Conservation (phyloP, 257 asterid genomes). For the Buddleja alternifolia region DNA sequence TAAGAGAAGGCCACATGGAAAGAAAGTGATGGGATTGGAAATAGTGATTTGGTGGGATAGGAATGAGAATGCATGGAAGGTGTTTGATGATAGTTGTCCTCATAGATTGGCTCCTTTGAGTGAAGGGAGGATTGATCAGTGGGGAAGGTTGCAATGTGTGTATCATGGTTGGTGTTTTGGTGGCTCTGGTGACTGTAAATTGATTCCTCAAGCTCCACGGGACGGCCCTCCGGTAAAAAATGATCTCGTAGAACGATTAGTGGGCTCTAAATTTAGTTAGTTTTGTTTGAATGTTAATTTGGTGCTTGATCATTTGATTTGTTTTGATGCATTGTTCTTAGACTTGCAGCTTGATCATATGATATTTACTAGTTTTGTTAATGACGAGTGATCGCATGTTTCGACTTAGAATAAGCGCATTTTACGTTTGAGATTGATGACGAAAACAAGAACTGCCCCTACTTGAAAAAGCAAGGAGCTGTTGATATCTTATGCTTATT, state of each 20-base stretch:
- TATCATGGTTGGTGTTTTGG: slow-evolving; percentile 94
- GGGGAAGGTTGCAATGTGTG: slow-evolving; percentile 93
- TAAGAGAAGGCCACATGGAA: slow-evolving; percentile 82
- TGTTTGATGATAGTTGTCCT: slow-evolving; percentile 84
- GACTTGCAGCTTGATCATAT: not conserved
- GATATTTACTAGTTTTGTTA: not conserved
- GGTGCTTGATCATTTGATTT: not conserved
- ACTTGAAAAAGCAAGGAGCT: too few relatives aligned
- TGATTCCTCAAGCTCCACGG: slow-evolving; percentile 86
- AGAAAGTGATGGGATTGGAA: slow-evolving; percentile 74
- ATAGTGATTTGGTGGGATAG: slow-evolving; percentile 85
- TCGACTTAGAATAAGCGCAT: not conserved
- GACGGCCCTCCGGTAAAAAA: slow-evolving; percentile 77
- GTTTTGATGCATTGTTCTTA: not conserved
- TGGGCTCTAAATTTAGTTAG: not conserved
- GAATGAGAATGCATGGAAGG: slow-evolving; percentile 79
- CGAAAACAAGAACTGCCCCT: not conserved
- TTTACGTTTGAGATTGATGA: not conserved
- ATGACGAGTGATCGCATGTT: not conserved
- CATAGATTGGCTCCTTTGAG: slow-evolving; percentile 86
- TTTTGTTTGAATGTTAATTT: not conserved
- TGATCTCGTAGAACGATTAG: not conserved
- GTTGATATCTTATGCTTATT: too few relatives aligned
- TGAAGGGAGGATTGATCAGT: slow-evolving; percentile 90
- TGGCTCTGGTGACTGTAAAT: slow-evolving; percentile 81